These are phyloP conservation scores for Botrytis cinerea DNA, from an alignment of 2,329 filamentous ascomycete genomes.

Conservation along the genomic window DNA sequence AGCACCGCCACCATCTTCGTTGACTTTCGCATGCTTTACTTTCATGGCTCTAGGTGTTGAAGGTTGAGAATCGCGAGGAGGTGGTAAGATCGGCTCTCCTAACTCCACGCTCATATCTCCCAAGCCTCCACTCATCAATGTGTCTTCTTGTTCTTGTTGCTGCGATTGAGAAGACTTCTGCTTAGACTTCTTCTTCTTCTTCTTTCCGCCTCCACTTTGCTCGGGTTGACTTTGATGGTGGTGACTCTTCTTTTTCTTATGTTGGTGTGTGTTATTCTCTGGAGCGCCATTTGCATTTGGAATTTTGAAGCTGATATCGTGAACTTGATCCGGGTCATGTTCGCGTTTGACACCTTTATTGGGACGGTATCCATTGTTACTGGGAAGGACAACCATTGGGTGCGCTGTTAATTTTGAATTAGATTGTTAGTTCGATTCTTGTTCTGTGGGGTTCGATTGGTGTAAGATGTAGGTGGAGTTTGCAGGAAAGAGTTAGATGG, in stretches of 20 bases:
- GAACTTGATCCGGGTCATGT: constrained; percentile 11
- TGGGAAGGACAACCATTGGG: constrained; percentile 9
- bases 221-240: neutral
- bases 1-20: neutral
- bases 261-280: neutral
- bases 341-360: neutral
- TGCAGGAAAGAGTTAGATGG: neutral
- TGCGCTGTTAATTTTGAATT: neutral
- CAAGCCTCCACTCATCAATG: constrained; percentile 7
- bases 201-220: neutral
- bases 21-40: neutral
- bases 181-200: constrained; percentile 12
- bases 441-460: neutral
- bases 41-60: neutral
- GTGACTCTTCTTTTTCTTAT: neutral
- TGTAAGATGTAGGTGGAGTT: neutral
- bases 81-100: constrained; percentile 3
- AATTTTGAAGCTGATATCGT: neutral
- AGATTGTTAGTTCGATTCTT: neutral
- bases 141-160: neutral
- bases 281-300: neutral
- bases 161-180: neutral
- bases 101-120: constrained; percentile 5
- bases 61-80: neutral
- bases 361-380: neutral